Percentiles rank a stretch among this genome's conserved stretches.
These are phyloP conservation scores for Prototheca stagnorum DNA, from an alignment of 163 green algal genomes.

Conservation along the genomic window DNA sequence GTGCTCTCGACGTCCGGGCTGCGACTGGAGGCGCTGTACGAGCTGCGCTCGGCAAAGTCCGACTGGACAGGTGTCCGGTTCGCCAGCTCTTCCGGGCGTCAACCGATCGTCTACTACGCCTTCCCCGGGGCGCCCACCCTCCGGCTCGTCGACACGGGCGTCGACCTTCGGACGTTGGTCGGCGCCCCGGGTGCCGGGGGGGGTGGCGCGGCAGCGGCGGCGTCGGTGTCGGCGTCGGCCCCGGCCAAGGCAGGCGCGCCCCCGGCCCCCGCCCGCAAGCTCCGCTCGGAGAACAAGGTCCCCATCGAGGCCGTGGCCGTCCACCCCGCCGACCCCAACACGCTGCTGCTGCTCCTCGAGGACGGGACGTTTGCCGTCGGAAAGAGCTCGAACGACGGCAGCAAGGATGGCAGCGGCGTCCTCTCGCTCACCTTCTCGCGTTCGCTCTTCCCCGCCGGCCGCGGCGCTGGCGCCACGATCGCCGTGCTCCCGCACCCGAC, in stretches of 20 bases:
- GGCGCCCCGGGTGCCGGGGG: too few relatives aligned
- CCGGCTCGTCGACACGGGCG: background rate
- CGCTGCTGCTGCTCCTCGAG: background rate
- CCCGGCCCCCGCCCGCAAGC: constrained; percentile 6
- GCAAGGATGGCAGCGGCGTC: too few relatives aligned
- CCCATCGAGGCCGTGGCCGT: constrained; percentile 38
- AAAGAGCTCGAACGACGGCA: too few relatives aligned
- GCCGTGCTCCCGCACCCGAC: constrained; percentile 1
- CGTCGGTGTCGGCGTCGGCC: background rate
- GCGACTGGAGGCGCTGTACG: background rate
- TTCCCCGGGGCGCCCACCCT: background rate
- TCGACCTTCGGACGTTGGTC: too few relatives aligned
- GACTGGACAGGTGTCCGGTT: background rate
- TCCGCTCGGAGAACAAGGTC: constrained; percentile 46
- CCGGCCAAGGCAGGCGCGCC: background rate
- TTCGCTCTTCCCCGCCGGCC: background rate
- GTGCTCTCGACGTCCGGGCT: background rate
- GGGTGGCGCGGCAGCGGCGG: too few relatives aligned
- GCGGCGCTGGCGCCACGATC: background rate
- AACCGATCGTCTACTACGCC: constrained; percentile 15
- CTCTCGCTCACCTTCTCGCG: too few relatives aligned
- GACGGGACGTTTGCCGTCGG: background rate
- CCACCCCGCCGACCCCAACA: constrained; percentile 4
- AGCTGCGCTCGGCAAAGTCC: background rate
- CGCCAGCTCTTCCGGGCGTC: constrained; percentile 5